Conservation (phyloP, 176 grass and related monocot genomes). For the Microstegium vimineum region DNA sequence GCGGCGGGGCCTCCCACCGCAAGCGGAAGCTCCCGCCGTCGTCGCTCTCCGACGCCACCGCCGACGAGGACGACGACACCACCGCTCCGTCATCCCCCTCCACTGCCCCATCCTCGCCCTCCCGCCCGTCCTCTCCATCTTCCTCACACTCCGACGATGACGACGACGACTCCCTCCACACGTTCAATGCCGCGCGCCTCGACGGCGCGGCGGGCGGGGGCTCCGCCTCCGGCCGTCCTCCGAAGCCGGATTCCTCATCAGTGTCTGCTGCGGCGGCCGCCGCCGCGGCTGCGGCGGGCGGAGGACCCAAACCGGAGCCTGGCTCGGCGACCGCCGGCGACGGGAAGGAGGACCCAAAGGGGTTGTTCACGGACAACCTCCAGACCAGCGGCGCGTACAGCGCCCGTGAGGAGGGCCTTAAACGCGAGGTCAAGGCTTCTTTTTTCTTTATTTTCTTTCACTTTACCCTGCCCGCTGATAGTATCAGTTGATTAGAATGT, state of each 20-base stretch:
- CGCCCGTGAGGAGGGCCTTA: constrained; percentile 89
- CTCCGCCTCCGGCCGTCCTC: constrained; percentile 38
- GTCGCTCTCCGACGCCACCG: constrained; percentile 69
- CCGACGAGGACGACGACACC: constrained; percentile 76
- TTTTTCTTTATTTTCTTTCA: neutral
- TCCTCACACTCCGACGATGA: constrained; percentile 62
- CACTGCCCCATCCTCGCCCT: constrained; percentile 41
- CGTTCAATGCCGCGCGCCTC: constrained; percentile 49
- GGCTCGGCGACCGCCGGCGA: constrained; percentile 35
- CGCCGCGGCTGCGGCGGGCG: neutral
- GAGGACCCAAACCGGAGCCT: constrained; percentile 37
- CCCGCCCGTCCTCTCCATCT: constrained; percentile 41
- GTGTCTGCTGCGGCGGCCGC: constrained; percentile 16
- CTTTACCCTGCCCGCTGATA: neutral
- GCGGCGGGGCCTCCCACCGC: constrained; percentile 66
- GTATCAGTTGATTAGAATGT: neutral
- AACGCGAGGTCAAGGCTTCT: constrained; percentile 58
- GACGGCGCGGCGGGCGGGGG: constrained; percentile 32
- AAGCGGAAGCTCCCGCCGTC: constrained; percentile 87
- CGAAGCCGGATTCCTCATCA: constrained; percentile 47
- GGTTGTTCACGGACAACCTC: constrained; percentile 89
- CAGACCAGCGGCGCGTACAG: constrained; percentile 94
- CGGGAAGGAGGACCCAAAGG: constrained; percentile 69
- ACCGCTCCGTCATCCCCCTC: constrained; percentile 55
- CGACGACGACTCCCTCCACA: constrained; percentile 49